Evolutionary conservation across 148 eudicot species (phyloP).

Genomic region (Tetragonia tetragonoides): DNA sequence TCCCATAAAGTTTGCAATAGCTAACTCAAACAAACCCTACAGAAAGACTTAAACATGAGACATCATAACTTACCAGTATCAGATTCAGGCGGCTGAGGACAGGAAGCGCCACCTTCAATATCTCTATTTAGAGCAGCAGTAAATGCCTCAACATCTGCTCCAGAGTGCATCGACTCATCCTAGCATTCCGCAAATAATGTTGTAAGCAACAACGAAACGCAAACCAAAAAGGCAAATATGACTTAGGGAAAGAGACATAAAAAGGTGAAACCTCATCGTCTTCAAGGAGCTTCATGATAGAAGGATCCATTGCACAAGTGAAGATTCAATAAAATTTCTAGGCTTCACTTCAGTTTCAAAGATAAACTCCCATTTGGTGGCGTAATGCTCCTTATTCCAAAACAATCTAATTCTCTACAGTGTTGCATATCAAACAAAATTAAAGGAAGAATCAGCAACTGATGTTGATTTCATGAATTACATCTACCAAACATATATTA

Average conservation of each 20-base stretch:
- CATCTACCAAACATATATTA: no score
- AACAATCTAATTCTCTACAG: no score
- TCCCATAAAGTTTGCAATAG: neutral
- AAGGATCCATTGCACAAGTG: slow-evolving; percentile 54
- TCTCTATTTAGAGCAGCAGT: slow-evolving; percentile 91
- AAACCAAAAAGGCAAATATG: neutral
- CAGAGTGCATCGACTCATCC: slow-evolving; percentile 97
- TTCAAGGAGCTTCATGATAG: slow-evolving; percentile 78
- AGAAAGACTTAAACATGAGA: neutral
- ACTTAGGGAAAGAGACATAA: neutral
- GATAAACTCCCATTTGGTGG: neutral
- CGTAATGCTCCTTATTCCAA: neutral
- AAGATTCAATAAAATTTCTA: neutral
- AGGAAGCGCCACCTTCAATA: slow-evolving; percentile 58
- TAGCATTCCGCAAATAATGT: slow-evolving; percentile 18
- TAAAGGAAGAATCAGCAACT: no score
- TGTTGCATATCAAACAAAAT: no score
- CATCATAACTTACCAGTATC: slow-evolving; percentile 34
- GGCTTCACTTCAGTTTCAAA: neutral
- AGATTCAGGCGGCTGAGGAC: slow-evolving; percentile 51
- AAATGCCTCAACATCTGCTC: slow-evolving; percentile 94
- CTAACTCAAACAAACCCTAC: no score
- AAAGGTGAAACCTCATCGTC: slow-evolving; percentile 63
- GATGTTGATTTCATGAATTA: no score
- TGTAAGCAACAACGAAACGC: neutral